Base-by-base conservation (phyloP, 108 stramenopile species). In the Nitzschia inconspicua region DNA sequence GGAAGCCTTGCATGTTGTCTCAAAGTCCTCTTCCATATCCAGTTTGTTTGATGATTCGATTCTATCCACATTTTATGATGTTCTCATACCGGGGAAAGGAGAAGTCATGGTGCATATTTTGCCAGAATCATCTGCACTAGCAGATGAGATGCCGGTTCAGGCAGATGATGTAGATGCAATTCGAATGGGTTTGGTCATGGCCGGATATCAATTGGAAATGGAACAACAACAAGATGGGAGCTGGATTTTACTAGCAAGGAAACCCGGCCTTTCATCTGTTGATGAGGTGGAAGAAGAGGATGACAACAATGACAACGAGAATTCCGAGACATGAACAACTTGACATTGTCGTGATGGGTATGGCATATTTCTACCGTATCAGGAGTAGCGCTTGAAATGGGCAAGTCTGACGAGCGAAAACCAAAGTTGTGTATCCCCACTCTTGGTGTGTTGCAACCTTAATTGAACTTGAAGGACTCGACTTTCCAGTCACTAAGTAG, bases 101-200 rank as follows among this genome's bases (percentile, higher is more conserved):
- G 53, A 54, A 11, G 31, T 54, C 16, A 20, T 20, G 16, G 34
- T 54, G 34, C 53, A 54, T 5, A 35, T 36, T 35, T 22, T 54
- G 23, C 53, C 53, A 7, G 53, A 54, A 37, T 54, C 53, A 13
- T 25, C 53, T 16, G 53, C 37, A 32, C 25, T 54, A 35, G 53
- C 53, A 23, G 53, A 54, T 13, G 53, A 54, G 19, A 54, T 54
- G 53, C 20, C 53, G 11, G 53, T 54, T 1, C 53, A 54, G 16
- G 20, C 53, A 0, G 19, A 18, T 9, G 53, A 54, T 22, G 53
- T 54, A 16, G 53, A 54, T 54, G 26, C 34, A 7, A 36, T 54
- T 19, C 31, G 53, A 25, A 54, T 37, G 53, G 53, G 34, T 3
- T 8, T 54, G 10, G 32, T 54, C 7, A 54, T 36, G 53, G 31